These are phyloP conservation scores for Ophiostoma tasmaniense DNA, from an alignment of 2,329 filamentous ascomycete genomes.

Conservation along the genomic window DNA sequence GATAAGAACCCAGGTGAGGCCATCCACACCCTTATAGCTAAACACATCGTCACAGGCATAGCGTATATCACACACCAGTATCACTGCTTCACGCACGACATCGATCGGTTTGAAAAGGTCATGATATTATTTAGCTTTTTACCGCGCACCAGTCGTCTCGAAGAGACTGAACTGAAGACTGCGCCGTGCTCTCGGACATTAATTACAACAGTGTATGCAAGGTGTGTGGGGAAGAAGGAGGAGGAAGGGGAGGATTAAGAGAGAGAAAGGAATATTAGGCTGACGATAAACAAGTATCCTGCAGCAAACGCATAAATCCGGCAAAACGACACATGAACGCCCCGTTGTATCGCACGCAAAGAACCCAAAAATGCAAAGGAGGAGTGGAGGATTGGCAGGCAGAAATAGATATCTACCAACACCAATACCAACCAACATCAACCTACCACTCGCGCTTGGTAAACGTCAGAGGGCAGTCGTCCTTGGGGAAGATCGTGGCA, in stretches of 20 bases:
- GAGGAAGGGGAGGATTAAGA: not conserved
- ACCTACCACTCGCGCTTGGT: conserved; percentile 42
- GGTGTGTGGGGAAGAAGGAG: not conserved
- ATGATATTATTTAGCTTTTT: conserved; percentile 6
- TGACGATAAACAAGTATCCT: not conserved
- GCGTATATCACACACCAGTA: not conserved
- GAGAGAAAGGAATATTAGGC: not conserved
- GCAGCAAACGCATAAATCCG: not conserved
- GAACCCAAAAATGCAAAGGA: not conserved
- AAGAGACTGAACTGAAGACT: not conserved
- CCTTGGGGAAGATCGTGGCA: conserved; percentile 95
- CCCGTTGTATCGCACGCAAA: conserved; percentile 1
- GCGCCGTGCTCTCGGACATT: conserved; percentile 8
- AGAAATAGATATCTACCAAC: not conserved
- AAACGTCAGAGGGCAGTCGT: conserved; percentile 76
- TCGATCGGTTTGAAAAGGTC: not conserved
- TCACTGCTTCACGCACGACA: not conserved
- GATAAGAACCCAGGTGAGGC: not conserved
- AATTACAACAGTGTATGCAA: conserved; percentile 16
- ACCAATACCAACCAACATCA: not conserved
- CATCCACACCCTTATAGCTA: not conserved
- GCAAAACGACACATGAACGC: conserved; percentile 1
- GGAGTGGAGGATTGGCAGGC: not conserved
- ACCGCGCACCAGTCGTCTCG: not conserved
- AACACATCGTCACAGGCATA: not conserved